A percentile compares a stretch with the other conserved stretches of the same genome.
Conservation (phyloP, 2,329 filamentous ascomycete species). For the Colletotrichum echinochloae region DNA sequence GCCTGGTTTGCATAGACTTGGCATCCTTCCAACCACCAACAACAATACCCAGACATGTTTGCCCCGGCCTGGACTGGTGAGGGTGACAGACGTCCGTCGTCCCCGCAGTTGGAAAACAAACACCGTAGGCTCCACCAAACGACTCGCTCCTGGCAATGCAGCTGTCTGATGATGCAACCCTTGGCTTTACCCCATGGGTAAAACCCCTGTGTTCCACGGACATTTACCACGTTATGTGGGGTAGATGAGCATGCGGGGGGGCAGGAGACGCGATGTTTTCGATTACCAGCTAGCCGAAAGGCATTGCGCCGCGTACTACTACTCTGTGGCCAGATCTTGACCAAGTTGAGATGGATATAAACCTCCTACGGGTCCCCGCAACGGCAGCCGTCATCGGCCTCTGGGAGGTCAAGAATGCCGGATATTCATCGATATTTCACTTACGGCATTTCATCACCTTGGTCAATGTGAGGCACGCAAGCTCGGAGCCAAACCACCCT, state of each 20-base stretch:
- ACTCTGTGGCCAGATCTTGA: background rate
- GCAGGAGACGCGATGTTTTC: slow-evolving; percentile 9
- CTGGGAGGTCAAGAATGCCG: background rate
- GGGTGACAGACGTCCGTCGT: slow-evolving; percentile 36
- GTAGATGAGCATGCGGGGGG: slow-evolving; percentile 27
- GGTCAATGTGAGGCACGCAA: slow-evolving; percentile 10
- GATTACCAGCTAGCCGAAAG: slow-evolving; percentile 14
- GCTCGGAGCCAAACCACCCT: slow-evolving; percentile 7
- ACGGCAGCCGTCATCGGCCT: background rate
- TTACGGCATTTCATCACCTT: background rate
- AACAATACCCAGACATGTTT: background rate
- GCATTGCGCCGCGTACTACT: slow-evolving; percentile 5
- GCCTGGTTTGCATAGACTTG: slow-evolving; percentile 3
- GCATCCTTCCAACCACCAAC: slow-evolving; percentile 8
- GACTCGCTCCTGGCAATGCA: slow-evolving; percentile 15
- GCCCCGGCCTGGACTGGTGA: slow-evolving; percentile 1
- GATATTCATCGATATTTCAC: background rate
- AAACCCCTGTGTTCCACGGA: slow-evolving; percentile 14
- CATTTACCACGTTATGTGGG: slow-evolving; percentile 32
- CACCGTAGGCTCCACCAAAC: background rate
- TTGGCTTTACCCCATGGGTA: slow-evolving; percentile 32
- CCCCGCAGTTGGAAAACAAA: slow-evolving; percentile 16
- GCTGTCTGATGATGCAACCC: slow-evolving; percentile 28
- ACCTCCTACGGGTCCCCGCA: slow-evolving; percentile 19
- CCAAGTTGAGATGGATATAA: slow-evolving; percentile 14